A percentile compares a stretch with the other conserved stretches of the same genome.
Evolutionary conservation across 306 rosid genomes (phyloP).

Genomic region (Potentilla sterilis): DNA sequence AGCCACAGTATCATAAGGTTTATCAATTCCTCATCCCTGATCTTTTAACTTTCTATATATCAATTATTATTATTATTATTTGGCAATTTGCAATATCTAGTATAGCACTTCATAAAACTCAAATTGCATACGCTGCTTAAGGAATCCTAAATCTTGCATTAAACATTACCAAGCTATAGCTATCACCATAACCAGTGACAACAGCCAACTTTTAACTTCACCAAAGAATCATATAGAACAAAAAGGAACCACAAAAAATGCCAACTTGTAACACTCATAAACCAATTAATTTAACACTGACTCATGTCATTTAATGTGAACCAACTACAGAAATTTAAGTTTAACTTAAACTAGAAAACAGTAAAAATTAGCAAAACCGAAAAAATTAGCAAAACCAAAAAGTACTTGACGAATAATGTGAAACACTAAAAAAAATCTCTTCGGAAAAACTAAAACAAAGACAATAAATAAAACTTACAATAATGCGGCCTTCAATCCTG

Average conservation of each 20-base stretch:
- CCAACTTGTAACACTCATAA: not conserved
- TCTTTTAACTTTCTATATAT: not conserved
- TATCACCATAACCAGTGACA: not conserved
- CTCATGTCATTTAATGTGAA: not conserved
- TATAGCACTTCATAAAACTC: too few relatives aligned
- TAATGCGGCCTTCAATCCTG: constrained; percentile 84
- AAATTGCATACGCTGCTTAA: not conserved
- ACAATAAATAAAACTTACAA: constrained; percentile 37
- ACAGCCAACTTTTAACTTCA: not conserved
- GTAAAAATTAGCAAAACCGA: not conserved
- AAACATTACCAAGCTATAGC: not conserved
- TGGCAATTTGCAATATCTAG: too few relatives aligned
- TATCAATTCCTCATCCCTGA: not conserved
- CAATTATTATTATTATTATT: too few relatives aligned
- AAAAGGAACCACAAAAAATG: not conserved
- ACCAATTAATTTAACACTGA: not conserved
- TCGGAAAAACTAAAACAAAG: not conserved
- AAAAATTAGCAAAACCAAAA: too few relatives aligned
- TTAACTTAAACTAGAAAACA: not conserved
- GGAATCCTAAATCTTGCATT: not conserved
- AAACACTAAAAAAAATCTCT: not conserved
- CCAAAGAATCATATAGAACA: not conserved
- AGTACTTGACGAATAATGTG: not conserved
- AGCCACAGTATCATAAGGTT: not conserved
- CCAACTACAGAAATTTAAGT: too few relatives aligned